A percentile compares a stretch with the other conserved stretches of the same genome.
Evolutionary conservation across 305 asterid genomes (phyloP).

Genomic region (Fraxinus ornus): DNA sequence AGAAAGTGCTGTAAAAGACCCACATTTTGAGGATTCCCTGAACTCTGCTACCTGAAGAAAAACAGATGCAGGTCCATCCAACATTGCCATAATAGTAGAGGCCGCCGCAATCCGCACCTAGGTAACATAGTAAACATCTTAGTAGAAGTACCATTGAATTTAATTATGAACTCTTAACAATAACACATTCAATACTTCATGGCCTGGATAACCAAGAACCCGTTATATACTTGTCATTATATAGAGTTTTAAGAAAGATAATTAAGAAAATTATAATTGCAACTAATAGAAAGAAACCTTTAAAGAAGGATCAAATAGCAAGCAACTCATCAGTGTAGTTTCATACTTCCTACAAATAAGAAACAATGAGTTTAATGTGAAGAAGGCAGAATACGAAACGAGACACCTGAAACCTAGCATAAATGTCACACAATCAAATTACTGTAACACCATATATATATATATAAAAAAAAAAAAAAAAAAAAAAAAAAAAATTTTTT

Average conservation of each 20-base stretch:
- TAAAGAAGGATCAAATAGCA: slow-evolving; percentile 75
- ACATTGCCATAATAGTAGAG: slow-evolving; percentile 70
- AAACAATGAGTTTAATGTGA: slow-evolving; percentile 7
- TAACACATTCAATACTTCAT: slow-evolving; percentile 16
- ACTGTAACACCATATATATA: not conserved
- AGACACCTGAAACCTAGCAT: not conserved
- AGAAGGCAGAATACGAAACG: slow-evolving; percentile 6
- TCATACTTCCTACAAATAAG: slow-evolving; percentile 67
- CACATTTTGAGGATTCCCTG: slow-evolving; percentile 61
- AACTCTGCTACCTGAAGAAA: slow-evolving; percentile 94
- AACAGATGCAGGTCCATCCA: slow-evolving; percentile 85
- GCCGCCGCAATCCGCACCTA: slow-evolving; percentile 85
- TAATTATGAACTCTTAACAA: slow-evolving; percentile 3
- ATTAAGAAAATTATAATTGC: slow-evolving; percentile 9
- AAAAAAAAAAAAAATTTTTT: no score
- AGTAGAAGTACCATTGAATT: slow-evolving; percentile 5
- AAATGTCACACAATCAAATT: not conserved
- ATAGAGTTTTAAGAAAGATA: slow-evolving; percentile 17
- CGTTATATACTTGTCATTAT: not conserved
- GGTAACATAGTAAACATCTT: slow-evolving; percentile 28
- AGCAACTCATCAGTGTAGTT: slow-evolving; percentile 79
- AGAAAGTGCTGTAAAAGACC: slow-evolving; percentile 90
- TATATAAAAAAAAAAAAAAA: slow-evolving; percentile 25
- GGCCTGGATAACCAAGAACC: slow-evolving; percentile 15
- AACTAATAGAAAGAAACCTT: slow-evolving; percentile 53